phyloP scores from a whole-genome alignment of 2,329 filamentous ascomycete species.

The Neopestalotiopsis clavispora region DNA sequence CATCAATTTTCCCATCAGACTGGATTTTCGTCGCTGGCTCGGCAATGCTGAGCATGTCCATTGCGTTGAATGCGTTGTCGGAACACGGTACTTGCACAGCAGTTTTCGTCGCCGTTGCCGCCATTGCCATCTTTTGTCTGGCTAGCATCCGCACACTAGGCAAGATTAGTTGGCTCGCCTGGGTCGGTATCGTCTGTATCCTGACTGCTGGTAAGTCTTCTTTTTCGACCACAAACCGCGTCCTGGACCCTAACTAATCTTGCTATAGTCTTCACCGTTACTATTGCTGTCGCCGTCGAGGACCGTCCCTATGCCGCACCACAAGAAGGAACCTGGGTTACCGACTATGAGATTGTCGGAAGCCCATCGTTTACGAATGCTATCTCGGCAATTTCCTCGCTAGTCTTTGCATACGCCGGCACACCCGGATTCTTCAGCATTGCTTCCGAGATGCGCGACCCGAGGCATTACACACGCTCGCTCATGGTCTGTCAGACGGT shows the following conservation, averaged over 20 bases:
- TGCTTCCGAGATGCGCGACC: conserved; percentile 6
- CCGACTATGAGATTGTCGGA: neutral
- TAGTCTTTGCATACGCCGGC: neutral
- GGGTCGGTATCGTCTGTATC: neutral
- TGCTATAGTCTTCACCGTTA: neutral
- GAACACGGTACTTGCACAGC: conserved; percentile 6
- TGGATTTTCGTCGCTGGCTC: conserved; percentile 1
- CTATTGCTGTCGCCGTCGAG: conserved; percentile 1
- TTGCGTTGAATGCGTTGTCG: conserved; percentile 5
- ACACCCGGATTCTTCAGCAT: conserved; percentile 1
- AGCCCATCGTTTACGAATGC: neutral
- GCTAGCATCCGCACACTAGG: neutral
- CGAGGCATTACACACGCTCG: neutral
- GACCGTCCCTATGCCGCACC: neutral
- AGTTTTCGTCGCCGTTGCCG: neutral
- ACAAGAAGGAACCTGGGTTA: neutral
- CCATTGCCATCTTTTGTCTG: neutral
- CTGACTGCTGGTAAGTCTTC: conserved; percentile 1
- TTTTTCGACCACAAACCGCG: no score
- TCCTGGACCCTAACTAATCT: neutral
- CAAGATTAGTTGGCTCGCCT: conserved; percentile 8
- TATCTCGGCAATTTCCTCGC: neutral
- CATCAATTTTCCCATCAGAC: neutral
- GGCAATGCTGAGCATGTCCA: conserved; percentile 7
- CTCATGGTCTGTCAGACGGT: neutral